Evolutionary conservation across 805 yeast genomes (phyloP).

Genomic region (Monosporozyma servazzii): DNA sequence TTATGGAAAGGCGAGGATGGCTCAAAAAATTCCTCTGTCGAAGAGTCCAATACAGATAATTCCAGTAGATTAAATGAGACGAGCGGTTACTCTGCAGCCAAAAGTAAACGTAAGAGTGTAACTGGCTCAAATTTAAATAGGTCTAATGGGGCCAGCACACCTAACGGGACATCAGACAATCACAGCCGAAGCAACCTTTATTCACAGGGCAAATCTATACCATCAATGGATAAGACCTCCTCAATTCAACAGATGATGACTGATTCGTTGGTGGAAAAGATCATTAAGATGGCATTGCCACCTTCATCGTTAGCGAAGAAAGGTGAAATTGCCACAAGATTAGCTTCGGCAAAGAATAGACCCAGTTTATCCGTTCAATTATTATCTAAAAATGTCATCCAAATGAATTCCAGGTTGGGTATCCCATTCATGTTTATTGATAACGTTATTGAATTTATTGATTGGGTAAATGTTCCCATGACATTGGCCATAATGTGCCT

Average conservation of each 20-base stretch:
- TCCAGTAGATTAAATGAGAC: background rate
- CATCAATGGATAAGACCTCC: slow-evolving; percentile 1
- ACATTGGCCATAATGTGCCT: slow-evolving; percentile 50
- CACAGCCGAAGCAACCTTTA: background rate
- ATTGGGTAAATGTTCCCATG: slow-evolving; percentile 55
- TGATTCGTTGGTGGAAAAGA: slow-evolving; percentile 64
- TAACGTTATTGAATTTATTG: slow-evolving; percentile 41
- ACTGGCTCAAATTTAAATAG: background rate
- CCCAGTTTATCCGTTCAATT: slow-evolving; percentile 62
- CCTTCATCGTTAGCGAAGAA: slow-evolving; percentile 40
- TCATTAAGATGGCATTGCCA: slow-evolving; percentile 66
- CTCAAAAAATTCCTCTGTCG: background rate
- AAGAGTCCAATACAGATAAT: background rate
- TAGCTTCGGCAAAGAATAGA: slow-evolving; percentile 50
- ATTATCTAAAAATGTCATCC: slow-evolving; percentile 60
- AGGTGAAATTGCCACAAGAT: slow-evolving; percentile 41
- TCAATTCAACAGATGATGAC: slow-evolving; percentile 36
- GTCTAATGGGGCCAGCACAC: background rate
- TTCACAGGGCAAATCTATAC: background rate
- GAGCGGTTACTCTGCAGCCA: background rate
- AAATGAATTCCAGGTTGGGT: slow-evolving; percentile 53
- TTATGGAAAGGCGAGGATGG: background rate
- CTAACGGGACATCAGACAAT: background rate
- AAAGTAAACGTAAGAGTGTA: background rate
- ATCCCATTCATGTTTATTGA: slow-evolving; percentile 55